Conservation (phyloP, 768 basidiomycete genomes). For the Boletales sp. region DNA sequence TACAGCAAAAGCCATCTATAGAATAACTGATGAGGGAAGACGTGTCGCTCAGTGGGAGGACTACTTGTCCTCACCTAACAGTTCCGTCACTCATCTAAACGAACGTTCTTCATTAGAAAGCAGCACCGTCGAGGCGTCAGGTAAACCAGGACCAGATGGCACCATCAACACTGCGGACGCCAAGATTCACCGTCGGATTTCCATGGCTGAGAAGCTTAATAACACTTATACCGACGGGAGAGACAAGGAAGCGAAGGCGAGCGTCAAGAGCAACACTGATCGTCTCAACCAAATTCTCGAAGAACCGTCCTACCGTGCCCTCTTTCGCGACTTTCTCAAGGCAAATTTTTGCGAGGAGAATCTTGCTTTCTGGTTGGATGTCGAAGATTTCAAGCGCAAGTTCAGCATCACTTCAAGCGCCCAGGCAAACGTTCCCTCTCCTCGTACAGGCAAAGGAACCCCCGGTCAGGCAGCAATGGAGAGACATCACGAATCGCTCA, state of each 20-base stretch:
- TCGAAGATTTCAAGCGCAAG: constrained; percentile 93
- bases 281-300: constrained; percentile 90
- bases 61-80: constrained; percentile 51
- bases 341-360: constrained; percentile 99
- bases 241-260: constrained; percentile 43
- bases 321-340: constrained; percentile 94
- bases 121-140: constrained; percentile 19
- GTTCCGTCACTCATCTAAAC: constrained; percentile 60
- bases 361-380: constrained; percentile 94
- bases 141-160: constrained; percentile 25
- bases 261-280: constrained; percentile 89
- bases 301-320: constrained; percentile 78
- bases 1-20: constrained; percentile 93
- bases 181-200: constrained; percentile 76
- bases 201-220: constrained; percentile 71
- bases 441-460: constrained; percentile 45
- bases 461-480: constrained; percentile 92
- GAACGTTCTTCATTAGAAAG: constrained; percentile 61
- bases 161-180: constrained; percentile 40
- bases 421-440: constrained; percentile 48
- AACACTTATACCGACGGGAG: constrained; percentile 44
- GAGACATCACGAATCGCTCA: constrained; percentile 91
- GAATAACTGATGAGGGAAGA: constrained; percentile 88
- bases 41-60: constrained; percentile 83
- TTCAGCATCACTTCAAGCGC: constrained; percentile 96